Evolutionary conservation across 2,329 filamentous ascomycete species (phyloP).

Genomic region (Apiospora rasikravindrae): DNA sequence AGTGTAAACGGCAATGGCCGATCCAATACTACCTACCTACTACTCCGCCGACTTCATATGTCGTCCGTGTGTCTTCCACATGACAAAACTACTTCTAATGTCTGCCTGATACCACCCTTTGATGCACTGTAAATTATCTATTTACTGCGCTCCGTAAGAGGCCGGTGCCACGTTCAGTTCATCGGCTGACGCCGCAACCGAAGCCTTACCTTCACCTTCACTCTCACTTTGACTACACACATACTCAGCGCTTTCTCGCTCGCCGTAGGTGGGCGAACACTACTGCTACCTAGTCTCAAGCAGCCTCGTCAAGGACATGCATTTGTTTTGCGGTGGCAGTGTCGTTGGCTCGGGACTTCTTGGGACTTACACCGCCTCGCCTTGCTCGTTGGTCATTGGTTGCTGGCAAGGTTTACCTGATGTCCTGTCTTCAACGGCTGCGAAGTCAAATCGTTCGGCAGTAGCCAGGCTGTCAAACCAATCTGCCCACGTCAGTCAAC

Average conservation of each 20-base stretch:
- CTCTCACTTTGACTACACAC: too few species aligned
- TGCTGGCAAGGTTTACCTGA: conserved; percentile 8
- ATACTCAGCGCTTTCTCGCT: background rate
- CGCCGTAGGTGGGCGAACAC: background rate
- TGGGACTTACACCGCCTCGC: background rate
- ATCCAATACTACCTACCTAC: background rate
- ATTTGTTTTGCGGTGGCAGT: background rate
- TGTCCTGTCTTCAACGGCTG: background rate
- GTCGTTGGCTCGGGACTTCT: background rate
- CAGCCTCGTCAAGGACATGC: background rate
- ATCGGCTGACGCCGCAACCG: background rate
- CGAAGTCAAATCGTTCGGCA: background rate
- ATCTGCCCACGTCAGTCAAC: background rate
- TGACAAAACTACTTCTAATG: too few species aligned
- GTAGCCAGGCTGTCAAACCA: background rate
- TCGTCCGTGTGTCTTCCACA: background rate
- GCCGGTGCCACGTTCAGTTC: background rate
- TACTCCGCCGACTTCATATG: background rate
- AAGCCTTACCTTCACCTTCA: background rate
- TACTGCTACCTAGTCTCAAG: background rate
- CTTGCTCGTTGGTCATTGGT: background rate
- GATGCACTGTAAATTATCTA: background rate
- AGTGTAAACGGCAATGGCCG: conserved; percentile 1
- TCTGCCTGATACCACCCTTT: background rate
- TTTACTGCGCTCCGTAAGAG: background rate